These are phyloP conservation scores for Suillus occidentalis DNA, from an alignment of 768 basidiomycete genomes.

Conservation along the genomic window DNA sequence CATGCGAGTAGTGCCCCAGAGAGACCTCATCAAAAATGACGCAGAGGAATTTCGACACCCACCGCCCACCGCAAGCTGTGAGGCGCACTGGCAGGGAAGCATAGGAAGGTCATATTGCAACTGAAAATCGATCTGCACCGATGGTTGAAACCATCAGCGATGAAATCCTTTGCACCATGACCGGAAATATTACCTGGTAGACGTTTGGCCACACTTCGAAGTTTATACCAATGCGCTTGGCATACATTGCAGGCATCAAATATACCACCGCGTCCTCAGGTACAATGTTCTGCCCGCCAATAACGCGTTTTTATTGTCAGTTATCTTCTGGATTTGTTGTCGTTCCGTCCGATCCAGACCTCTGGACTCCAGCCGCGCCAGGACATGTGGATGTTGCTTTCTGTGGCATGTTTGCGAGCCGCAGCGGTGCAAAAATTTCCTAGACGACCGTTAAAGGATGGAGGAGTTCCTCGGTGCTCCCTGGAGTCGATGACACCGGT, in stretches of 20 bases:
- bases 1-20: not conserved
- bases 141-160: not conserved
- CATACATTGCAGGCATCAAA: not conserved
- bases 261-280: not conserved
- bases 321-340: not conserved
- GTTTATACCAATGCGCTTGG: not conserved
- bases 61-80: not conserved
- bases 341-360: not conserved
- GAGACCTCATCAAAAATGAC: not conserved
- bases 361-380: not conserved
- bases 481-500: not conserved
- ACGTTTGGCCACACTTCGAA: not conserved
- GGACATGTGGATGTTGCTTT: not conserved
- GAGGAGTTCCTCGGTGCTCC: not conserved
- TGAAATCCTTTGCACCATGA: not conserved
- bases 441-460: not conserved
- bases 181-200: not conserved
- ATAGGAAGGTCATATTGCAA: not conserved
- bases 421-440: not conserved
- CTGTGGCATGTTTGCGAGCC: not conserved
- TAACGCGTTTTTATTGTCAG: not conserved
- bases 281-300: not conserved
- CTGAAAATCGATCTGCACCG: not conserved
- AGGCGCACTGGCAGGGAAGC: not conserved
- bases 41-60: not conserved